phyloP scores from a whole-genome alignment of 768 basidiomycete genomes.

The Tremella mesenterica region DNA sequence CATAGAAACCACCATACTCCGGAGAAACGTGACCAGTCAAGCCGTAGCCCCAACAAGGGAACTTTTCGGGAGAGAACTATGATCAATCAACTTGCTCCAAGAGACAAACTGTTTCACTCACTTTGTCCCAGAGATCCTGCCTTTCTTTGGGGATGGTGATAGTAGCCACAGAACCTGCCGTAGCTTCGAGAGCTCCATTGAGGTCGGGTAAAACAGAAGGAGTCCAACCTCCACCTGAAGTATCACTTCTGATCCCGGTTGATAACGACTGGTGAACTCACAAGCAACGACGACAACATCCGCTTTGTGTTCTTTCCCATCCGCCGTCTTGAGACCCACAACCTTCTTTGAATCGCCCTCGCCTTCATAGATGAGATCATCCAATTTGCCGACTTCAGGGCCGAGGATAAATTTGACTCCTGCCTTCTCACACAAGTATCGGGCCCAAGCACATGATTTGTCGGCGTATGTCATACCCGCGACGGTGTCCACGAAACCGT shows the following conservation, averaged over 20 bases:
- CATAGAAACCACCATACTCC: slow-evolving; percentile 22
- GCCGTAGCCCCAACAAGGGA: slow-evolving; percentile 27
- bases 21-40: slow-evolving; percentile 18
- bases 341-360: slow-evolving; percentile 6
- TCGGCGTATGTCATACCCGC: slow-evolving; percentile 17
- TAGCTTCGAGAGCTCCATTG: slow-evolving; percentile 10
- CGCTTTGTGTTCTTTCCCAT: slow-evolving; percentile 9
- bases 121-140: slow-evolving; percentile 8
- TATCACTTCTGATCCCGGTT: no score
- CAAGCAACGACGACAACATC: slow-evolving; percentile 16
- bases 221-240: slow-evolving; percentile 15
- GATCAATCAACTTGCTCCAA: not conserved
- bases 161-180: slow-evolving; percentile 12
- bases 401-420: slow-evolving; percentile 24
- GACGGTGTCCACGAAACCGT: slow-evolving; percentile 16
- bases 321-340: slow-evolving; percentile 12
- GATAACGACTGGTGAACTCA: slow-evolving; percentile 1
- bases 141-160: slow-evolving; percentile 11
- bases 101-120: not conserved
- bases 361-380: slow-evolving; percentile 3
- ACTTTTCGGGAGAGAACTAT: slow-evolving; percentile 21
- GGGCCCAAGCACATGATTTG: slow-evolving; percentile 17
- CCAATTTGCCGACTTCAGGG: slow-evolving; percentile 11
- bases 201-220: slow-evolving; percentile 11
- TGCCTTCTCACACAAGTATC: slow-evolving; percentile 7